Conservation (phyloP, 2,329 filamentous ascomycete species). For the Escovopsis weberi region DNA sequence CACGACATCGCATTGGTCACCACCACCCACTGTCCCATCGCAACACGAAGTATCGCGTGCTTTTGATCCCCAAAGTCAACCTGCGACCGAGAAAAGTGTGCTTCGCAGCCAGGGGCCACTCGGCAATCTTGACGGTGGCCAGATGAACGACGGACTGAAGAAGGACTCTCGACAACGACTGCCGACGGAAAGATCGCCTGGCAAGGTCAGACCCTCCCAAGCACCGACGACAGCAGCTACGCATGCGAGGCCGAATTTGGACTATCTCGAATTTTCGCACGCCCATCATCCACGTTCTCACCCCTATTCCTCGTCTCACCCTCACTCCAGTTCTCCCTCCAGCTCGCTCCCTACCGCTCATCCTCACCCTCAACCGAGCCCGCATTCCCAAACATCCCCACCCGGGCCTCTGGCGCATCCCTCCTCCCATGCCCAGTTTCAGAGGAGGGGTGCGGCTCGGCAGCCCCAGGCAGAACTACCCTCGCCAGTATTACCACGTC, state of each 20-base stretch:
- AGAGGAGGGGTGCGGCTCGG: no score
- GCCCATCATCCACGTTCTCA: slow-evolving; percentile 25
- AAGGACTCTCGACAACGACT: no score
- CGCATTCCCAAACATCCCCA: no score
- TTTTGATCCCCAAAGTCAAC: no score
- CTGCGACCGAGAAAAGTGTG: slow-evolving; percentile 35
- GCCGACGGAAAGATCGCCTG: no score
- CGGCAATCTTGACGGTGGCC: slow-evolving; percentile 34
- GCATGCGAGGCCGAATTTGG: slow-evolving; percentile 29
- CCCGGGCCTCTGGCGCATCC: no score
- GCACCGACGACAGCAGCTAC: neutral
- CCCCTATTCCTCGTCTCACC: slow-evolving; percentile 31
- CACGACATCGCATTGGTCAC: neutral
- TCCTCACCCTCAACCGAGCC: no score
- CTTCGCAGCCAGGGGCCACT: slow-evolving; percentile 42
- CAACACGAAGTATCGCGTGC: no score
- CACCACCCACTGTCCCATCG: no score
- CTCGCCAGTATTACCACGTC: slow-evolving; percentile 16
- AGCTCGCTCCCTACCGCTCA: slow-evolving; percentile 23
- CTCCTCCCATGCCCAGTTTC: no score
- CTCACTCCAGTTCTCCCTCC: slow-evolving; percentile 11
- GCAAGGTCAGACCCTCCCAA: slow-evolving; percentile 3
- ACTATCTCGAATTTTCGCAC: slow-evolving; percentile 32
- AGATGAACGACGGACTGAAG: slow-evolving; percentile 26
- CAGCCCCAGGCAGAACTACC: no score